Base-by-base conservation (phyloP, 495 filamentous ascomycete species). In the Penicillium parvum region DNA sequence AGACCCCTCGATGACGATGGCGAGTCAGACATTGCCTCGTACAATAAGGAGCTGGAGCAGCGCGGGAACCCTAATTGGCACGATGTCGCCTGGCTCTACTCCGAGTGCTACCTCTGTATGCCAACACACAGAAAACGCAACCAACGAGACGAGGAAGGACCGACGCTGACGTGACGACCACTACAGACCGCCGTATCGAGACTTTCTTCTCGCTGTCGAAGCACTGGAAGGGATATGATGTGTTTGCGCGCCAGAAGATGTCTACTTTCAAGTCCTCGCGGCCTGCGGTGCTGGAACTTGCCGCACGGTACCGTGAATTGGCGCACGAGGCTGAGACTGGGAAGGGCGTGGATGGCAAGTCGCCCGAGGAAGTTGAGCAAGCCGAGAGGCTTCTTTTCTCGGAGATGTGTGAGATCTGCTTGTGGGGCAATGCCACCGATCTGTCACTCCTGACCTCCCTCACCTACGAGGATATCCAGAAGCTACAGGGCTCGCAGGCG, bases 361-460 rank as follows among this genome's bases (percentile, higher is more conserved):
- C 64, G n/a, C 20, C 68, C 11, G 64, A 76, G 40, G 65, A 84
- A 48, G 33, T 76, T 39, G 83, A 83, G 18, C 75, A 86, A 45
- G 83, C 85, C 0, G 85, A 94, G 47, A 75, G 77, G 48, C 58
- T 90, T 1, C 63, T 96, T 12, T 98, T 98, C 63, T 76, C 70
- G 3, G 92, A 96, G 62, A 95, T 97, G 84, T 90, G 82, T 66
- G 89, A 96, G 69, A 92, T 96, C 49, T 96, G 92, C 56, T 77
- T 97, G 14, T 97, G 92, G 92, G 94, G 92, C 7, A 96, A 98
- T 64, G 92, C 94, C 4, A 97, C 91, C 0, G 94, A 97, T 52
- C 75, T 97, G 12, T 95, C 88, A 0, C 84, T 97, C 28, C 71
- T 97, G 26, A 96, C 90, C 0, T 86, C 79, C 46, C 78, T 97